Evolutionary conservation across 805 yeast genomes (phyloP).

Genomic region (Hanseniaspora osmophila): DNA sequence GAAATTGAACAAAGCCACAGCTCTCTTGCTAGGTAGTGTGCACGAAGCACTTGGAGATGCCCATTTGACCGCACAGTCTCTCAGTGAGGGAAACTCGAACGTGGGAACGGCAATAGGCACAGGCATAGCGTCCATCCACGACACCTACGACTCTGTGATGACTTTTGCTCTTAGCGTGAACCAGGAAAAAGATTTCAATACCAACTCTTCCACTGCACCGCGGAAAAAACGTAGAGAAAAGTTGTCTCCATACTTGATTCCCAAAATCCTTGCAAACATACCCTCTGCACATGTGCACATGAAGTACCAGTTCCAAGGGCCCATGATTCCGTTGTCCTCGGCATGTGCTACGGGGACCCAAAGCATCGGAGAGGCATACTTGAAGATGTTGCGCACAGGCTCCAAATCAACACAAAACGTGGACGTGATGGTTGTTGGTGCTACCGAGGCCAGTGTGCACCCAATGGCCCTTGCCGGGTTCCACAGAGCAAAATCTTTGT

Average conservation of each 20-base stretch:
- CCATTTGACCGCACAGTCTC: slow-evolving; percentile 28
- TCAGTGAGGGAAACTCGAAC: slow-evolving; percentile 14
- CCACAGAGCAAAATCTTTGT: slow-evolving; percentile 74
- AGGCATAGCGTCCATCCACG: slow-evolving; percentile 81
- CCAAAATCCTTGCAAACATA: slow-evolving; percentile 77
- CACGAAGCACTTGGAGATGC: slow-evolving; percentile 67
- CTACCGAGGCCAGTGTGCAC: slow-evolving; percentile 75
- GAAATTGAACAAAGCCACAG: slow-evolving; percentile 57
- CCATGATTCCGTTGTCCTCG: slow-evolving; percentile 76
- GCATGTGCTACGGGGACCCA: slow-evolving; percentile 97
- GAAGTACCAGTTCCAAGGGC: slow-evolving; percentile 62
- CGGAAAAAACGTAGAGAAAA: slow-evolving; percentile 26
- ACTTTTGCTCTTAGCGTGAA: too few species aligned
- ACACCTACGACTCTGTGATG: slow-evolving; percentile 31
- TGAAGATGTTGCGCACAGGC: slow-evolving; percentile 36
- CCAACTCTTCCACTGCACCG: too few species aligned
- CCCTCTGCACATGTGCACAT: slow-evolving; percentile 87
- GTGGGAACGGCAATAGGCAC: slow-evolving; percentile 80
- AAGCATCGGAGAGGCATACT: slow-evolving; percentile 82
- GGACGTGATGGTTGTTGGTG: slow-evolving; percentile 87
- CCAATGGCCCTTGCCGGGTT: slow-evolving; percentile 85
- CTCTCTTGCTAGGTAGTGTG: slow-evolving; percentile 66
- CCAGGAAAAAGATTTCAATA: too few species aligned
- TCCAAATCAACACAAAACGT: slow-evolving; percentile 45
- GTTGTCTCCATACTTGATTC: slow-evolving; percentile 77